These are phyloP conservation scores for Cutaneotrichosporon sp. DNA, from an alignment of 1,284 basidiomycete genomes.

Conservation along the genomic window DNA sequence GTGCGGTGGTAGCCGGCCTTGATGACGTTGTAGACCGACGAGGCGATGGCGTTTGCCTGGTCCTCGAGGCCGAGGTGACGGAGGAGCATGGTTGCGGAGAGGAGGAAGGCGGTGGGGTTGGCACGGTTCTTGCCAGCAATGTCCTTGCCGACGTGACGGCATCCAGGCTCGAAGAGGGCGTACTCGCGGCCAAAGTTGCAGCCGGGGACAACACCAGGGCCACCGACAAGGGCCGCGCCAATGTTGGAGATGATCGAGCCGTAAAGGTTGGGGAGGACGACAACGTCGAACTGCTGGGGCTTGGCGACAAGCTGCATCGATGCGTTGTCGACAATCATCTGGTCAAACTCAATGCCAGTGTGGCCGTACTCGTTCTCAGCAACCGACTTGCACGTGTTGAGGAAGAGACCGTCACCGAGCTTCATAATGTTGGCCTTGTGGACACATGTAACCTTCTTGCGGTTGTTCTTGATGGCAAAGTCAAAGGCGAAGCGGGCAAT, in stretches of 20 bases:
- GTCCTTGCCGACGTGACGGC: conserved; percentile 96
- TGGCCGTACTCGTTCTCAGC: conserved; percentile 89
- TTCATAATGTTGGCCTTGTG: conserved; percentile 99
- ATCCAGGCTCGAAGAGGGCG: conserved; percentile 97
- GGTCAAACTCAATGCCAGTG: conserved; percentile 86
- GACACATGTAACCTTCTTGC: conserved; percentile 99
- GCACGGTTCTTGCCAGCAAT: conserved; percentile 97
- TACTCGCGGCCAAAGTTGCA: conserved; percentile 98
- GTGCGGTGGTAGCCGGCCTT: conserved; percentile 86
- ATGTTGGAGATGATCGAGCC: conserved; percentile 98
- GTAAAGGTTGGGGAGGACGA: conserved; percentile 60
- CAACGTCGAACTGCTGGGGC: conserved; percentile 70
- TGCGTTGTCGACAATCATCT: conserved; percentile 99
- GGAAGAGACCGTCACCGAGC: conserved; percentile 97
- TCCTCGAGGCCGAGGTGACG: conserved; percentile 92
- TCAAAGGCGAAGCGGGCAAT: conserved; percentile 98
- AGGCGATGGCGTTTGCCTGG: conserved; percentile 92
- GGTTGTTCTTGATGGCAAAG: conserved; percentile 97
- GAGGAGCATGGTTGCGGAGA: conserved; percentile 98
- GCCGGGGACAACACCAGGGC: conserved; percentile 95
- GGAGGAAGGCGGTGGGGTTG: conserved; percentile 97
- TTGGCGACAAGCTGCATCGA: conserved; percentile 98
- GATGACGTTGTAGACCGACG: conserved; percentile 90
- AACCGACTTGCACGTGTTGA: conserved; percentile 95
- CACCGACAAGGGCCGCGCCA: conserved; percentile 95